Base-by-base conservation (phyloP, 805 yeast species). In the Wickerhamiella dianesei region DNA sequence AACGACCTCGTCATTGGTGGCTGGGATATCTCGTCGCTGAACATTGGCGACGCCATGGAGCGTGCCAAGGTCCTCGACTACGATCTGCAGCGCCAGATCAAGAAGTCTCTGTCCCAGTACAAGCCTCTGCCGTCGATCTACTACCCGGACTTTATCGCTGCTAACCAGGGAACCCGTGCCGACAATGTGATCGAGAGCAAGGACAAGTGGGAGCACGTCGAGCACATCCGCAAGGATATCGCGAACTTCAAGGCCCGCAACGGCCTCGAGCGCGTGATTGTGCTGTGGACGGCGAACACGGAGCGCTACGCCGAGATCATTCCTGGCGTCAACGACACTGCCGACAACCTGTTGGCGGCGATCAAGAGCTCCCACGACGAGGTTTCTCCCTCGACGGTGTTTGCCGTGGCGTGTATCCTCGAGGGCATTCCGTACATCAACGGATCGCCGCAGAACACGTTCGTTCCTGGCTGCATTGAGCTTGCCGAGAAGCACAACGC, bases 371-470 rank as follows among this genome's bases (percentile, higher is more conserved):
- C 83, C 57, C 95, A 88, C 62, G 72, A 67, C 37, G 96, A 88
- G 68, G 76, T 88, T 53, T 75, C 95, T 41, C 96, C 96, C 51
- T 85, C 95, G 13, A 86, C 95, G n/a, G 64, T 88, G 45, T 88
- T 89, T 60, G 96, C 96, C 8, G 84, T 85, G 55, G 97, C 97
- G 16, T 77, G 85, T 45, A 89, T 89, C 56, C 73, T 88, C 60
- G 96, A 89, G 65, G 74, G 77, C 40, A 78, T 80, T 50, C 94
- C 96, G 46, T 88, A 86, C 70, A 85, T 88, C 66, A 88, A 88
- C 60, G 97, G 96, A 42, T 86, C 96, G 37, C 97, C 97, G 45
- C 97, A 88, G 70, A 88, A 88, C 72, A 89, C 96, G 45, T 88
- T 89, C 69, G 95, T 86, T 48, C 96, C 96, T 19, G 97, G 97